Evolutionary conservation across 2,329 filamentous ascomycete genomes (phyloP).

Genomic region (Bipolaris victoriae): DNA sequence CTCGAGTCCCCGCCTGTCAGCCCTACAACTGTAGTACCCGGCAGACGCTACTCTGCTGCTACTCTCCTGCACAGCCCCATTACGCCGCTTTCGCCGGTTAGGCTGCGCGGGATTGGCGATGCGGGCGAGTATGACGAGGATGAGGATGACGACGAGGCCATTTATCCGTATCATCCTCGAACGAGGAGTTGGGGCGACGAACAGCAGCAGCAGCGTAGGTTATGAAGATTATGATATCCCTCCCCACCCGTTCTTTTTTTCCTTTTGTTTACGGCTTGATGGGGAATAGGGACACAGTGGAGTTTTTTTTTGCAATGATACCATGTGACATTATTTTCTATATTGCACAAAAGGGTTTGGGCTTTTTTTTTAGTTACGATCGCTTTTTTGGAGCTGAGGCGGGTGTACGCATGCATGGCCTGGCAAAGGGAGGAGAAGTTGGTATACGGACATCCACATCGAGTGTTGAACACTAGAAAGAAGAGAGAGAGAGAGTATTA

Average conservation of each 20-base stretch:
- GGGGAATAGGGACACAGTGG: too few species aligned
- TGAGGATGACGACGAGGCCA: slow-evolving; percentile 7
- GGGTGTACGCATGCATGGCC: too few species aligned
- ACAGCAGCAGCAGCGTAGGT: background rate
- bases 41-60: slow-evolving; percentile 33
- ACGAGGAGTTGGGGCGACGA: background rate
- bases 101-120: slow-evolving; percentile 34
- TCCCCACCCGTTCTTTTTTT: background rate
- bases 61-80: slow-evolving; percentile 36
- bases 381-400: too few species aligned
- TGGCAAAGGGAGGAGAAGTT: too few species aligned
- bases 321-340: too few species aligned
- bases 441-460: too few species aligned
- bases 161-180: slow-evolving; percentile 29
- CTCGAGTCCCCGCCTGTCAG: slow-evolving; percentile 33
- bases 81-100: slow-evolving; percentile 36
- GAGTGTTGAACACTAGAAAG: too few species aligned
- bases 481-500: too few species aligned
- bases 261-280: background rate
- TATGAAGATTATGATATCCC: slow-evolving; percentile 12
- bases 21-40: slow-evolving; percentile 3
- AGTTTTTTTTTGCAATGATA: too few species aligned
- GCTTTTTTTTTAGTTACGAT: too few species aligned
- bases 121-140: background rate
- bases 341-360: too few species aligned